Evolutionary conservation across 2,329 filamentous ascomycete species (phyloP), one percentile per base, ranked within the genome.

Genomic region (Microdochium bolleyi): DNA sequence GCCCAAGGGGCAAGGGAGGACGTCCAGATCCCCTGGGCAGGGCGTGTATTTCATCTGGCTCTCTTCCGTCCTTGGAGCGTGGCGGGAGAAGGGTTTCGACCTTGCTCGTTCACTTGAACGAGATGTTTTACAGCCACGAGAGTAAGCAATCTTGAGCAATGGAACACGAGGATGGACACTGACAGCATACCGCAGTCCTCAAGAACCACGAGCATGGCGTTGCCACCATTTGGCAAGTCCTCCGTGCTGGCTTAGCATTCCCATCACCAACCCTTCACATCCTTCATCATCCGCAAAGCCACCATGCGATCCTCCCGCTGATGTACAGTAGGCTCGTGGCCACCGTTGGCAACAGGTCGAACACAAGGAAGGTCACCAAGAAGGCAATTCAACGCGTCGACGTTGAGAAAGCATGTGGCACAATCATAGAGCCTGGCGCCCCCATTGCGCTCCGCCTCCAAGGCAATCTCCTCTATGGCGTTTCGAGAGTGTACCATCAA

Each of bases 81-180:
- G n/a, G n/a, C n/a, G n/a, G n/a, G n/a, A n/a, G n/a, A n/a, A n/a
- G n/a, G n/a, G n/a, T n/a, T n/a, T n/a, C n/a, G n/a, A 14, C 34
- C n/a, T 4, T 19, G 34, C 5, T 14, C 7, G 13, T 38, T 8
- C 14, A 22, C 19, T 19, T 22, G 19, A 46, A 19, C 41, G 22
- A 11, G 3, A 96, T 96, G 92, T 96, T 96, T 67, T 97, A 96
- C 73, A 95, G 89, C 62, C 89, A 96, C 72, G 92, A 96, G 71
- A 89, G 92, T 94, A 75, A 65, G 85, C 70, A 19, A 24, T 34
- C 34, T 3, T 22, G 19, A 11, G 21, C 14, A 10, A 3, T 16
- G n/a, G 44, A 14, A 25, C 16, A 24, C 13, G 10, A 7, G 30
- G 1, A 13, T 5, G 0, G 3, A 21, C 37, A 13, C 64, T 70